Evolutionary conservation across 2,329 filamentous ascomycete genomes (phyloP), one percentile per base, ranked within the genome.

Genomic region (Botryotinia globosa): DNA sequence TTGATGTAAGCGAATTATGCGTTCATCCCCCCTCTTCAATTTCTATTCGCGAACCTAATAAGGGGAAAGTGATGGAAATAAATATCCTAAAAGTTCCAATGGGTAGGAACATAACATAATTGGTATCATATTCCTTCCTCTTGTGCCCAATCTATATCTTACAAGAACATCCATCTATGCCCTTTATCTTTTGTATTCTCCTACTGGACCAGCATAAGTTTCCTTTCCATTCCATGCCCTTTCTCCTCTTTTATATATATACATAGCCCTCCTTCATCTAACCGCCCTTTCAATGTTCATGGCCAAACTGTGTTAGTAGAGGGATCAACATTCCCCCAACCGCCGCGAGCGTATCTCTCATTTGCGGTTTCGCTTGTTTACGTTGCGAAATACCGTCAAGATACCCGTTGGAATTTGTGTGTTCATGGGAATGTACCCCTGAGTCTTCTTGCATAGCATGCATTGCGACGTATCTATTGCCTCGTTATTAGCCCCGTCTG

Each of bases 401-500:
- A 78, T 88, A 89, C 69, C 89, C 86, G 74, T 90, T 89, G 51
- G 82, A 79, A 8, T 80, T 78, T 0, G 82, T 78, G 69, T 84
- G 82, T 14, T 77, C 75, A 73, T 87, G 84, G 25, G 25, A 22
- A 44, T 86, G 83, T 10, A 54, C 18, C 2, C 83, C 80, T 14
- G 82, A 82, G 69, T 90, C 88, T 79, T 97, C 94, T 80, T 97
- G 93, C 94, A 98, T 97, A 0, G 94, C 94, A 80, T 99, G 96
- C 94, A 98, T 98, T 1, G 96, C 96, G 61, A 99, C 96, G 80
- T 98, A 97, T 78, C 94, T 97, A 75, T 22, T 66, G 16, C 65
- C 44, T 29, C 75, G 76, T 82, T 75, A 80, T 78, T 73, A 42
- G 12, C 25, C 10, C 9, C 66, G 20, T 25, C 14, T 32, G 16